A percentile compares a stretch with the other conserved stretches of the same genome.
Evolutionary conservation across 345 rosid genomes (phyloP).

Genomic region (Gossypioides kirkii): DNA sequence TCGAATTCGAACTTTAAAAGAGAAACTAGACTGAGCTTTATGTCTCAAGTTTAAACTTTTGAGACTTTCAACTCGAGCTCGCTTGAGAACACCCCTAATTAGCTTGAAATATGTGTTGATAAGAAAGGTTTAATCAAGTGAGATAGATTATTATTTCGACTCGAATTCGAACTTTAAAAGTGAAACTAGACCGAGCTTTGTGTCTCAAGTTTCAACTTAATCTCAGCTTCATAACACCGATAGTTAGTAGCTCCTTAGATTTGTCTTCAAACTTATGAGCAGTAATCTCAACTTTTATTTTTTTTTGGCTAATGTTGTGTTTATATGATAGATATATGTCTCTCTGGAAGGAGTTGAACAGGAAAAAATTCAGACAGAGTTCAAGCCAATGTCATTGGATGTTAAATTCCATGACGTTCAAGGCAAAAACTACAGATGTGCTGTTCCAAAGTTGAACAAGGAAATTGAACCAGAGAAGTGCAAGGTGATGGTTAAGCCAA

Average conservation of each 20-base stretch:
- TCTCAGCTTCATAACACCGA: background rate
- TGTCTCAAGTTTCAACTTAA: background rate
- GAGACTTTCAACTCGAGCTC: too few relatives aligned
- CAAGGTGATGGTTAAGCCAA: conserved; percentile 68
- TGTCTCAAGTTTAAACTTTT: too few relatives aligned
- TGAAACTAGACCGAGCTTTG: background rate
- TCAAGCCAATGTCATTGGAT: conserved; percentile 60
- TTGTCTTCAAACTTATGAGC: background rate
- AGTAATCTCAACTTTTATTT: background rate
- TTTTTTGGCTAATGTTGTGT: background rate
- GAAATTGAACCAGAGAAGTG: conserved; percentile 81
- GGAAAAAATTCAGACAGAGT: conserved; percentile 66
- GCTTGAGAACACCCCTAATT: too few relatives aligned
- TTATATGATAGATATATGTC: conserved; percentile 50
- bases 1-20: background rate
- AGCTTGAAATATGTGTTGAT: too few relatives aligned
- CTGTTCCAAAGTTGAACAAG: conserved; percentile 60
- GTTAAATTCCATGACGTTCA: conserved; percentile 69
- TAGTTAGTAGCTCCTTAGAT: background rate
- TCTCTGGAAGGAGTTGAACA: conserved; percentile 71
- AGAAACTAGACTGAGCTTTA: background rate
- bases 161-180: background rate
- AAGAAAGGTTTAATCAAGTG: background rate
- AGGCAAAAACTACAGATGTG: conserved; percentile 80
- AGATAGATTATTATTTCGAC: background rate